Conservation (phyloP, 305 asterid genomes). For the Solanum hybrid region DNA sequence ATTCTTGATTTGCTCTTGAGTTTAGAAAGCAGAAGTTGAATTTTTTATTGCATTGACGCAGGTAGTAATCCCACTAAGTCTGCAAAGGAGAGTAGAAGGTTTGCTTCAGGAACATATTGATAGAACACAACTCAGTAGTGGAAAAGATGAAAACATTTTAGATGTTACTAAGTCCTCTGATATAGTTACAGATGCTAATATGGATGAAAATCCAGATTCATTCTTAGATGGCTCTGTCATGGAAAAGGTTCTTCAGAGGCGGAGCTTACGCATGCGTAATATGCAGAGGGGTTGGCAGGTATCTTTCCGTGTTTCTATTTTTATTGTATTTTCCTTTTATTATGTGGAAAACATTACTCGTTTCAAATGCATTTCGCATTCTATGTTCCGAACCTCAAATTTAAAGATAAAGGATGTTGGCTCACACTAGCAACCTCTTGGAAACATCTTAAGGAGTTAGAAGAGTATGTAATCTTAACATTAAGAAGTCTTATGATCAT, state of each 20-base stretch:
- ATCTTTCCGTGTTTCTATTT: constrained; percentile 1
- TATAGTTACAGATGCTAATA: constrained; percentile 31
- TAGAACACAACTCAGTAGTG: constrained; percentile 45
- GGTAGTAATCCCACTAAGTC: constrained; percentile 91
- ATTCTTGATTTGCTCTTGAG: neutral
- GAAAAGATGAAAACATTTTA: constrained; percentile 20
- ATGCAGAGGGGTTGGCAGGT: constrained; percentile 98
- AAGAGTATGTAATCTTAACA: neutral
- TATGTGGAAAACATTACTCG: neutral
- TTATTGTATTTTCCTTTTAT: neutral
- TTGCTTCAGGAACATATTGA: constrained; percentile 97
- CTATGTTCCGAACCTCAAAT: neutral
- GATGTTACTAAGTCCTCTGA: constrained; percentile 23
- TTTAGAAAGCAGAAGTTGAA: neutral
- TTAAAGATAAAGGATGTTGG: neutral
- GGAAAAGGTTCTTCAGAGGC: constrained; percentile 97
- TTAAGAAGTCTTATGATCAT: neutral
- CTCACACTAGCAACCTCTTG: neutral
- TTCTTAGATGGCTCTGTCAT: constrained; percentile 80
- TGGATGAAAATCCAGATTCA: constrained; percentile 48
- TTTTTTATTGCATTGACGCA: constrained; percentile 22
- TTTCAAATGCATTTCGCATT: neutral
- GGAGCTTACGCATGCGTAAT: constrained; percentile 93
- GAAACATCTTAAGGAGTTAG: neutral
- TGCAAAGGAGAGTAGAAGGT: constrained; percentile 96